Percentiles rank a stretch among this genome's conserved stretches.
These are phyloP conservation scores for Russula brevipes DNA, from an alignment of 768 basidiomycete genomes.

Conservation along the genomic window DNA sequence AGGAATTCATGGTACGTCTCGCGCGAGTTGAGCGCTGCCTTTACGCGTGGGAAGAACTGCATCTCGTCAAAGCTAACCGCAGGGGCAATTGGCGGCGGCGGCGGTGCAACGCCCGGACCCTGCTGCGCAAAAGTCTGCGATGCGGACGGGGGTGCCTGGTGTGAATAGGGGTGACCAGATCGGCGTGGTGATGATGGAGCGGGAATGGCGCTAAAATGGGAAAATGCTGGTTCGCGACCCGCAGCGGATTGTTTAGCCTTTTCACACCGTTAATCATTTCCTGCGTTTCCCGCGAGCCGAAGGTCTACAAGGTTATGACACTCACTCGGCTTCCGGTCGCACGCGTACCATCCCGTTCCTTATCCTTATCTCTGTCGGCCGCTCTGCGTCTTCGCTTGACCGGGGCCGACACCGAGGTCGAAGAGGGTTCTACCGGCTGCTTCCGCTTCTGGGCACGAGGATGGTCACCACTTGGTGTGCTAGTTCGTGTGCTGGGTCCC, in stretches of 20 bases:
- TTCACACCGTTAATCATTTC: constrained; percentile 9
- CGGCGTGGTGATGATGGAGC: constrained; percentile 31
- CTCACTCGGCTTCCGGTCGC: constrained; percentile 22
- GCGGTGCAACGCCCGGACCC: constrained; percentile 8
- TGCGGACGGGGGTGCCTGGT: constrained; percentile 18
- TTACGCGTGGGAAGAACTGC: constrained; percentile 91
- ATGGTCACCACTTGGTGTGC: constrained; percentile 32
- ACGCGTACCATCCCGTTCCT: constrained; percentile 30
- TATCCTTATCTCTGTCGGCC: constrained; percentile 41
- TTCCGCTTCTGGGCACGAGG: constrained; percentile 39
- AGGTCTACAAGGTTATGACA: constrained; percentile 6
- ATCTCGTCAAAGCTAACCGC: constrained; percentile 46
- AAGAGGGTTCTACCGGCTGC: constrained; percentile 25
- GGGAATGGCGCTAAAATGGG: constrained; percentile 28
- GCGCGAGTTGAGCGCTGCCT: constrained; percentile 60
- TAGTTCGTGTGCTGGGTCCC: constrained; percentile 25
- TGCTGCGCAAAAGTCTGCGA: constrained; percentile 3
- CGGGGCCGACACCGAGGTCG: constrained; percentile 38
- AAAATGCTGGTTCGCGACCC: constrained; percentile 28
- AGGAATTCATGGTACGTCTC: constrained; percentile 92
- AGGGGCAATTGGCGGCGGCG: constrained; percentile 23
- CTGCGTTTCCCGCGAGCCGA: background rate
- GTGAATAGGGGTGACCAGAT: constrained; percentile 20
- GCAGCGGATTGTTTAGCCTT: constrained; percentile 29
- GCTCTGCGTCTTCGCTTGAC: constrained; percentile 67